Conservation (phyloP, 2,329 filamentous ascomycete species). For the Colletotrichum theobromicola region DNA sequence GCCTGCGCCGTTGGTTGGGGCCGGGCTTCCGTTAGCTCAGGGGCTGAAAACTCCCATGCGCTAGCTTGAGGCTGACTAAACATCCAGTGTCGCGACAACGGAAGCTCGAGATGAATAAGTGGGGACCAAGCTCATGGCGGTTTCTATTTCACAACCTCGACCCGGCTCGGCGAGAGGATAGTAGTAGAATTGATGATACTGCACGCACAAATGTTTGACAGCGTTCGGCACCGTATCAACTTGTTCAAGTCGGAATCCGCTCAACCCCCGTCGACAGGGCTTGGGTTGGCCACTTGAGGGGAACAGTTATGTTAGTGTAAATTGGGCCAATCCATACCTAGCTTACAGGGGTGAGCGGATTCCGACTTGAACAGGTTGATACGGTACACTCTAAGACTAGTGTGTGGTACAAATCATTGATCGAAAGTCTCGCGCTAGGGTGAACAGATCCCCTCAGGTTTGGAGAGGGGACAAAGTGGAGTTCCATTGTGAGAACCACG, state of each 20-base stretch:
- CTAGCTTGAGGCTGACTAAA: background rate
- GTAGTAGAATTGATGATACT: background rate
- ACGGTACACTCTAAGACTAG: no score
- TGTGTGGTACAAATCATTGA: background rate
- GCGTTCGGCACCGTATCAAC: background rate
- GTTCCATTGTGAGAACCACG: background rate
- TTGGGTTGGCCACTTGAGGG: no score
- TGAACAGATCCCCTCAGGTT: background rate
- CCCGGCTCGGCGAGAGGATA: background rate
- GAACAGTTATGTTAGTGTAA: no score
- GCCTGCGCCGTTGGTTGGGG: background rate
- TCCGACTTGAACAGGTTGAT: no score
- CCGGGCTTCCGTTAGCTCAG: background rate
- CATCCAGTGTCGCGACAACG: background rate
- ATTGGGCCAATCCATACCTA: no score
- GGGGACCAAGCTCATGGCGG: no score
- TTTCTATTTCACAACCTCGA: no score
- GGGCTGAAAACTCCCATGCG: background rate
- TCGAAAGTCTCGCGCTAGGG: background rate
- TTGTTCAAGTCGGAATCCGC: no score
- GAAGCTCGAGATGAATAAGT: background rate
- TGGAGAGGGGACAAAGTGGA: background rate
- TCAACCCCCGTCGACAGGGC: no score
- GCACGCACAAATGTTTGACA: background rate
- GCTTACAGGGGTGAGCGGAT: no score